Conservation (phyloP, 306 rosid genomes). For the Lagenaria siceraria region DNA sequence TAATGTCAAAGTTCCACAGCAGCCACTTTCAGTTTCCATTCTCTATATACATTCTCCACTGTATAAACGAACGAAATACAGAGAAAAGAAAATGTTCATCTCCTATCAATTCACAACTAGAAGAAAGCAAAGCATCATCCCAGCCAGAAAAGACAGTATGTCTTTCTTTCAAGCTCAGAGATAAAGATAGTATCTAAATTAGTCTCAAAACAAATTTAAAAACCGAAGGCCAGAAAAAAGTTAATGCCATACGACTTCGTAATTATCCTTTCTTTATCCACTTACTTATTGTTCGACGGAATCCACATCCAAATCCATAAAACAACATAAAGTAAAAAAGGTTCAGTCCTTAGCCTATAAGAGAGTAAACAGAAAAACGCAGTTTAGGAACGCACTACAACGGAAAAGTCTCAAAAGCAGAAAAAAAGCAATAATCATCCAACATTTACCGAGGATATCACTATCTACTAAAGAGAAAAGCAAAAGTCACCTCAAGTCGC, state of each 20-base stretch:
- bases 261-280: neutral
- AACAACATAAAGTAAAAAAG: neutral
- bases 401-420: neutral
- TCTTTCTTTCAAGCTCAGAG: neutral
- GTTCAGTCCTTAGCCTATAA: neutral
- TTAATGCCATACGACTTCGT: neutral
- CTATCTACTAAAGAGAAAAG: neutral
- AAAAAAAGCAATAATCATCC: neutral
- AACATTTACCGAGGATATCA: neutral
- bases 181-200: neutral
- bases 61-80: neutral
- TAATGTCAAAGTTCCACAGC: neutral
- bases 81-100: neutral
- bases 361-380: neutral
- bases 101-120: neutral
- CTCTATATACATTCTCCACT: neutral
- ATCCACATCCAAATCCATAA: neutral
- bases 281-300: neutral
- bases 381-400: neutral
- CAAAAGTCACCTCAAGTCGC: neutral
- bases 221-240: neutral
- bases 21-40: neutral
- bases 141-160: neutral
- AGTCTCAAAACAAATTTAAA: neutral
- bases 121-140: neutral